phyloP scores from a whole-genome alignment of 129 eudicot genomes.

The Helianthus tuberosus region DNA sequence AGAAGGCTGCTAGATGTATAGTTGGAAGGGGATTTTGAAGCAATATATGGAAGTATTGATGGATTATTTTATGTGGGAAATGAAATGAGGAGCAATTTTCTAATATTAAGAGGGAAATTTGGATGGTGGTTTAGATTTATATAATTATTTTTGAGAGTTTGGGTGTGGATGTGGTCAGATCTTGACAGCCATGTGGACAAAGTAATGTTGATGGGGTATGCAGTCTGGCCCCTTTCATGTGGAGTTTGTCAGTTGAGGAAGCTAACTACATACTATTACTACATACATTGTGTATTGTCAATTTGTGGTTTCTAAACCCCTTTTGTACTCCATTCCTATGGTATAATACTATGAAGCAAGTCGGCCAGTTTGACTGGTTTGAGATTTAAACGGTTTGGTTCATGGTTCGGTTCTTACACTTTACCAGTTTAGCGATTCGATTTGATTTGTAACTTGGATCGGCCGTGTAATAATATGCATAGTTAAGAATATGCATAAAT shows the following conservation, averaged over 20 bases:
- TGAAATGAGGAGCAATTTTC: conserved; percentile 32
- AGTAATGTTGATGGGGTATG: conserved; percentile 66
- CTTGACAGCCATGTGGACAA: conserved; percentile 70
- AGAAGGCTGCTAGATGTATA: conserved; percentile 47
- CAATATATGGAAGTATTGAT: conserved; percentile 36
- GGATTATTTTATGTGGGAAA: conserved; percentile 34
- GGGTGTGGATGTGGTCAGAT: conserved; percentile 64
- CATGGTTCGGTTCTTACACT: too few relatives aligned
- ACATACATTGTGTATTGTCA: conserved; percentile 34
- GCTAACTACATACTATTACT: conserved; percentile 23
- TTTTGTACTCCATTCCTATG: conserved; percentile 35
- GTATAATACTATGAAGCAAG: not conserved
- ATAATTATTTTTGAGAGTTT: conserved; percentile 37
- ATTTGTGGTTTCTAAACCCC: conserved; percentile 29
- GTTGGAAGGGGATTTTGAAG: conserved; percentile 35
- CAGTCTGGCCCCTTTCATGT: conserved; percentile 63
- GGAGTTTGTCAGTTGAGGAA: conserved; percentile 65
- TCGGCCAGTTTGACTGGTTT: too few relatives aligned
- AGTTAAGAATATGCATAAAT: too few relatives aligned
- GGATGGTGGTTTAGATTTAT: conserved; percentile 20
- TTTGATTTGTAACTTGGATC: too few relatives aligned
- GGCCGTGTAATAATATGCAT: too few relatives aligned
- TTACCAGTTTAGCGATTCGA: too few relatives aligned
- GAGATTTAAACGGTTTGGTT: too few relatives aligned
- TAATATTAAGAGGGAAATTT: conserved; percentile 34